phyloP scores from a whole-genome alignment of 345 rosid species.

The Murraya paniculata region DNA sequence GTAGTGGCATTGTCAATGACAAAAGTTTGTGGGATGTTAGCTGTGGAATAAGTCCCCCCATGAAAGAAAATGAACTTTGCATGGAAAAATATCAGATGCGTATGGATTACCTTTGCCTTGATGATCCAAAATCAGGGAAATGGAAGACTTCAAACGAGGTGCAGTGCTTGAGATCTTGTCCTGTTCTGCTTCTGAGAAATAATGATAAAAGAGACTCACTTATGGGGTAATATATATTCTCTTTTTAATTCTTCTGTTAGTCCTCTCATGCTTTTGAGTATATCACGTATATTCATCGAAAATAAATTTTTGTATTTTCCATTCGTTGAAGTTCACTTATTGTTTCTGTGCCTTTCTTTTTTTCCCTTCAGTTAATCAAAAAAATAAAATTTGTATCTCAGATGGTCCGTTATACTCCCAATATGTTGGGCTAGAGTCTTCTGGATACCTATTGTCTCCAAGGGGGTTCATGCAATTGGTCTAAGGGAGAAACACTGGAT shows the following conservation, averaged over 20 bases:
- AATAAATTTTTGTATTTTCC: not conserved
- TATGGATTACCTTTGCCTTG: constrained; percentile 55
- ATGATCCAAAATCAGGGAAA: constrained; percentile 29
- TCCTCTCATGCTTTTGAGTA: not conserved
- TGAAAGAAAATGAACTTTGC: constrained; percentile 62
- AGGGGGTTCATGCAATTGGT: constrained; percentile 79
- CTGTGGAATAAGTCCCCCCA: constrained; percentile 43
- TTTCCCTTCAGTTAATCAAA: not conserved
- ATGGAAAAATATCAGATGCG: constrained; percentile 54
- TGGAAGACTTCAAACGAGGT: constrained; percentile 30
- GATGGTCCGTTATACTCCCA: constrained; percentile 86
- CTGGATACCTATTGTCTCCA: constrained; percentile 61
- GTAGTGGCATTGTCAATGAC: constrained; percentile 8
- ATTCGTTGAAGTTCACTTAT: not conserved
- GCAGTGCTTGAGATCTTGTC: constrained; percentile 61
- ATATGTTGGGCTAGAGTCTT: constrained; percentile 78
- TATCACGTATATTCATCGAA: not conserved
- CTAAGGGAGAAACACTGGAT: constrained; percentile 84
- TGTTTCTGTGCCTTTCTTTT: not conserved
- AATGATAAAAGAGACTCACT: constrained; percentile 30
- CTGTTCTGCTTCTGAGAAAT: constrained; percentile 64
- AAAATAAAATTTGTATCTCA: constrained; percentile 32
- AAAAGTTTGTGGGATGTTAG: constrained; percentile 62
- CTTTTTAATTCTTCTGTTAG: not conserved
- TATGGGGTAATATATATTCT: constrained; percentile 48